Evolutionary conservation across 345 rosid genomes (phyloP).

Genomic region (Citrus sp.): DNA sequence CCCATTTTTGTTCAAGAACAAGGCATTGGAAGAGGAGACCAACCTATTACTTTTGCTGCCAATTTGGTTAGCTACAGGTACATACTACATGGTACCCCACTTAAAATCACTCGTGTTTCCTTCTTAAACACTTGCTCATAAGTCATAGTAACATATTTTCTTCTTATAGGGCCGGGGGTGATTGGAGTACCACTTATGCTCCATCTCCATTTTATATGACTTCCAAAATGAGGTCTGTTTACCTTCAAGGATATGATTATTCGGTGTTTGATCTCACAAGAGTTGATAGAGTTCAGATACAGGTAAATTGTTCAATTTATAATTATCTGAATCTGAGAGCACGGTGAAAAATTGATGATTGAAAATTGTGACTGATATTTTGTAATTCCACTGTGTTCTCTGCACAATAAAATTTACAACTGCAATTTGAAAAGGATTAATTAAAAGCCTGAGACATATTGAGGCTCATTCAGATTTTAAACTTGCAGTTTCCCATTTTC

Average conservation of each 20-base stretch:
- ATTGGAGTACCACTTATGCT: conserved; percentile 78
- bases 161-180: conserved; percentile 60
- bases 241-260: conserved; percentile 65
- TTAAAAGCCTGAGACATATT: not conserved
- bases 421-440: not conserved
- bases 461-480: conserved; percentile 22
- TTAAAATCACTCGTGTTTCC: not conserved
- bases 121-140: not conserved
- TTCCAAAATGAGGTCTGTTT: conserved; percentile 67
- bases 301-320: conserved; percentile 33
- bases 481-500: conserved; percentile 33
- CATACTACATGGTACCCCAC: not conserved
- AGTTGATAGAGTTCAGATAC: conserved; percentile 59
- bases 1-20: conserved; percentile 80
- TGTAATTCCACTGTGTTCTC: not conserved
- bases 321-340: not conserved
- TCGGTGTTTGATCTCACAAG: conserved; percentile 65
- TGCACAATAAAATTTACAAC: not conserved
- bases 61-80: conserved; percentile 77
- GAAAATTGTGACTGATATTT: not conserved
- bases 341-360: not conserved
- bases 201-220: conserved; percentile 82
- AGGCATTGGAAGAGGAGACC: conserved; percentile 84
- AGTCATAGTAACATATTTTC: not conserved
- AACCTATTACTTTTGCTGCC: conserved; percentile 68